Evolutionary conservation across 345 rosid genomes (phyloP).

Genomic region (Camelina sativa): DNA sequence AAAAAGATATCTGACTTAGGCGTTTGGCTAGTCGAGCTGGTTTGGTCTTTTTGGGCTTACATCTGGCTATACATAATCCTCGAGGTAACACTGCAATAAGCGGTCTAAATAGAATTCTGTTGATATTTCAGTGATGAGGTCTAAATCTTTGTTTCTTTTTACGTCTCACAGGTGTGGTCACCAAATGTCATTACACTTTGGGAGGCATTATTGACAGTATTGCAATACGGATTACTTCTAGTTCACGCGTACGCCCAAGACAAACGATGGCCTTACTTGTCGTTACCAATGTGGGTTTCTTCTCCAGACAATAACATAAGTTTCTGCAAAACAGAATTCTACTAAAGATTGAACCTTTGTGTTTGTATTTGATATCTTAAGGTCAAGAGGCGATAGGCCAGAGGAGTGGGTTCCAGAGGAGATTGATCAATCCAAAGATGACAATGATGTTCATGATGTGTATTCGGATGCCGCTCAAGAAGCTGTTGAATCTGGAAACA

Average conservation of each 20-base stretch:
- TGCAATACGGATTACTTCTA: constrained; percentile 78
- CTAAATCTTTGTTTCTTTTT: constrained; percentile 22
- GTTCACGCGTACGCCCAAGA: constrained; percentile 91
- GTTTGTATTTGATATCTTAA: constrained; percentile 40
- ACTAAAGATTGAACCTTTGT: constrained; percentile 28
- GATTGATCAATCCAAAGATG: constrained; percentile 43
- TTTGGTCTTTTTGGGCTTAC: constrained; percentile 99
- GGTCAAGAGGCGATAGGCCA: constrained; percentile 82
- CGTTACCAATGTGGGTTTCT: constrained; percentile 77
- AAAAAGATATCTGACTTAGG: constrained; percentile 96
- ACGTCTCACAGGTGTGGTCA: constrained; percentile 77
- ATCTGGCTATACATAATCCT: constrained; percentile 92
- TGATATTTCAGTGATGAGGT: constrained; percentile 16
- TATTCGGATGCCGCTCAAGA: constrained; percentile 41
- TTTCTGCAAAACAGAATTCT: constrained; percentile 15
- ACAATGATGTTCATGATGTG: constrained; percentile 46
- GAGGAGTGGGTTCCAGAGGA: constrained; percentile 96
- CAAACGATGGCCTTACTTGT: constrained; percentile 90
- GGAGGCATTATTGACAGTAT: constrained; percentile 87
- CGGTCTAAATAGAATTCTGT: neutral
- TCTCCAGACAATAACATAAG: constrained; percentile 7
- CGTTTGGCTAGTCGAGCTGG: constrained; percentile 92
- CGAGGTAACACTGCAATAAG: constrained; percentile 59
- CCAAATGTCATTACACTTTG: constrained; percentile 79
- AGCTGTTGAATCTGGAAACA: constrained; percentile 50